Evolutionary conservation across 2,329 filamentous ascomycete species (phyloP), one percentile per base, ranked within the genome.

Genomic region (Coniochaeta hoffmannii): DNA sequence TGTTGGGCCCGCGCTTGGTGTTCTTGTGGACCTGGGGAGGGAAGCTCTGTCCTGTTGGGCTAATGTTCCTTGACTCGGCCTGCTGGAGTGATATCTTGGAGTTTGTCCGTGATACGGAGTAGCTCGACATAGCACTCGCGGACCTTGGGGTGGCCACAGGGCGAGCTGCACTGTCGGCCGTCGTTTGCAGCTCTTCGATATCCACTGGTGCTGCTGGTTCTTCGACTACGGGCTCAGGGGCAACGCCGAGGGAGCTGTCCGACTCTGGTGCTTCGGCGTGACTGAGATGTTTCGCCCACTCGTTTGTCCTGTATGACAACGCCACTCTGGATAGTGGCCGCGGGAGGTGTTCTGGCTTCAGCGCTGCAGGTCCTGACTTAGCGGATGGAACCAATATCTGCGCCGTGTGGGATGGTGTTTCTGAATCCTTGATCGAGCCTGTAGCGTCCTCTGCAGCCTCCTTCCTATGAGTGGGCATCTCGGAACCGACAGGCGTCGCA

Each of bases 231-330:
- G 65, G 60, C 30, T 58, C 49, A 9, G 53, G 49, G 9, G 54
- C 53, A 19, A 59, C 50, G 14, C 62, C 59, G 9, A 49, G 24
- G 4, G 82, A 68, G 1, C 83, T 79, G 8, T 90, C 86, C 0
- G 80, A 69, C 50, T 85, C 80, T 1, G 90, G 90, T 5, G 75
- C 73, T 15, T 97, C 92, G 7, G 93, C 91, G 41, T 81, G 75
- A 59, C 85, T 84, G 11, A 96, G 77, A 68, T 96, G 90, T 68
- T 96, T 97, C 0, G 91, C 90, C 93, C 93, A 97, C 71, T 97
- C 93, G 61, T 96, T 96, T 1, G 91, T 97, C 56, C 93, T 83
- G 66, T 94, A 96, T 0, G 88, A 89, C 67, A 90, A 76, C 1
- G 91, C 87, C 9, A 96, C 81, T 58, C 83, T 86, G 1, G 91